Evolutionary conservation across 106 monocot genomes (phyloP), one percentile per base, ranked within the genome.

Genomic region (Apostasia ramifera): DNA sequence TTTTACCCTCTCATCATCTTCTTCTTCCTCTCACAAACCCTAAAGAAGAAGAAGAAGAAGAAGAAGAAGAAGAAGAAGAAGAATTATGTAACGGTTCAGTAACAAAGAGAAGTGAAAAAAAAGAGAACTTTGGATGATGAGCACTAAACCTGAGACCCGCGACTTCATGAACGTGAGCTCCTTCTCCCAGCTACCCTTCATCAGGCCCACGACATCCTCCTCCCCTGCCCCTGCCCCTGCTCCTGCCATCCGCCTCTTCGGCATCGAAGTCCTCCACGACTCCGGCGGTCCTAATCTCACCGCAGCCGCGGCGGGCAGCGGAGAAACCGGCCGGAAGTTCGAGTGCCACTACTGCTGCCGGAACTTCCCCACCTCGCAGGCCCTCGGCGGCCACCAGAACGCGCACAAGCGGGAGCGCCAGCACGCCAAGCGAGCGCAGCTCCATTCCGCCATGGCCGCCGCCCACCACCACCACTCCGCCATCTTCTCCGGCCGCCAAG

Each of bases 301-400:
- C 4, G 3, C 64, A 10, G 1, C 66, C 26, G 4, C 66, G 37
- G 8, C 68, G 2, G 26, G 48, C 7, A 3, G 48, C 6, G 40
- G 6, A 5, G 68, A 41, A 1, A 56, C 51, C 1, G 63, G n/a
- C 8, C 47, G 88, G 68, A 95, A 82, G 66, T 95, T 95, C 76
- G 91, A 92, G 77, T 95, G 95, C 78, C 95, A 92, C 76, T 95
- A 91, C 82, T 95, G 95, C 84, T 80, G 80, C 72, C 83, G 95
- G 7, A 88, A 84, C 72, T 95, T 95, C 79, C 91, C 95, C 4
- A 95, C 95, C 1, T 97, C 97, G 9, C 95, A 95, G 44, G 95
- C 95, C 5, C 88, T 95, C 38, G 95, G 95, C 67, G 95, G 88
- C 8, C 80, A 95, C 80, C 83, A 86, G 60, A 91, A 88, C 67